A percentile compares a stretch with the other conserved stretches of the same genome.
phyloP scores from a whole-genome alignment of 73 alveolate genomes.

The Urostyla sp. region DNA sequence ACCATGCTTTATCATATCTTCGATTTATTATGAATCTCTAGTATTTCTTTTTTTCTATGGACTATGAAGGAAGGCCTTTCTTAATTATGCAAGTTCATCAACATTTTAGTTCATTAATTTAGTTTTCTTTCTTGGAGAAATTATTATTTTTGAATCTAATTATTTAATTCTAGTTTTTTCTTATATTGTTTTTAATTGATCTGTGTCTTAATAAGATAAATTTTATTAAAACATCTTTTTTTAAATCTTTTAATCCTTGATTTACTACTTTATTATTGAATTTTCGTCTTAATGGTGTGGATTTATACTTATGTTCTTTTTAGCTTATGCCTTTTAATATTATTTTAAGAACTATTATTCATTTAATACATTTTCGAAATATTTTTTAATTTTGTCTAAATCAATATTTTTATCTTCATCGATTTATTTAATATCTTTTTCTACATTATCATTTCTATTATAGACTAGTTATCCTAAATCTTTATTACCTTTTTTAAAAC shows the following conservation, averaged over 20 bases:
- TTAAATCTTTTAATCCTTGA: conserved; percentile 6
- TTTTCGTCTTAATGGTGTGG: conserved; percentile 24
- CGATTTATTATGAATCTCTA: conserved; percentile 17
- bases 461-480: not conserved
- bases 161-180: conserved; percentile 9
- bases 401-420: conserved; percentile 38
- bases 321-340: conserved; percentile 11
- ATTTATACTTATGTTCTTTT: conserved; percentile 1
- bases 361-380: conserved; percentile 43
- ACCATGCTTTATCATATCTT: conserved; percentile 29
- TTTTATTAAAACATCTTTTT: conserved; percentile 7
- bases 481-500: not conserved
- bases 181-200: conserved; percentile 2
- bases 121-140: conserved; percentile 1
- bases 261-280: not conserved
- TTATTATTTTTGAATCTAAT: conserved; percentile 2
- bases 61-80: conserved; percentile 16
- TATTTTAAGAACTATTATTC: conserved; percentile 41
- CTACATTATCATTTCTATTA: not conserved
- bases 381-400: conserved; percentile 45
- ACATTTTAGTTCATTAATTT: not conserved
- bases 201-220: not conserved
- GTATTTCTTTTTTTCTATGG: conserved; percentile 2
- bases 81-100: conserved; percentile 16
- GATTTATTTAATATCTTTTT: conserved; percentile 17